Evolutionary conservation across 768 basidiomycete genomes (phyloP).

Genomic region (Suillus luteus): DNA sequence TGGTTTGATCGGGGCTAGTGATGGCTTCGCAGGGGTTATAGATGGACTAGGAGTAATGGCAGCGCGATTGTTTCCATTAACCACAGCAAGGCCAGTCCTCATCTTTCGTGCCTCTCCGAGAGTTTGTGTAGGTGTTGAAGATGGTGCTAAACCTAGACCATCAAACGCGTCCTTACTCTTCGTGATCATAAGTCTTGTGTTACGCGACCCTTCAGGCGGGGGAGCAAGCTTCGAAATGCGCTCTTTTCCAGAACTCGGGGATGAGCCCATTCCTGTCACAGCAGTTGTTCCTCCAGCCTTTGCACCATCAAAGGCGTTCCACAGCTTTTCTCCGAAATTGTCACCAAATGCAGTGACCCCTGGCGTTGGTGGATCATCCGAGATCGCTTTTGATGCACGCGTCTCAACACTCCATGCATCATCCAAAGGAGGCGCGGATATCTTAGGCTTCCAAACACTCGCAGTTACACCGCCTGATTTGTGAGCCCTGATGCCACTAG

Average conservation of each 20-base stretch:
- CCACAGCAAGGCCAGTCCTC: conserved; percentile 65
- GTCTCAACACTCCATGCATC: conserved; percentile 46
- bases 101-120: conserved; percentile 75
- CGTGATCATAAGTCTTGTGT: conserved; percentile 32
- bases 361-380: conserved; percentile 26
- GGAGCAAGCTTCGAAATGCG: conserved; percentile 27
- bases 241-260: conserved; percentile 19
- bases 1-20: conserved; percentile 22
- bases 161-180: conserved; percentile 77
- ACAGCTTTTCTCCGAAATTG: conserved; percentile 59
- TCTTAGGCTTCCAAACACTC: conserved; percentile 33
- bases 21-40: conserved; percentile 19
- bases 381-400: conserved; percentile 24
- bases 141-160: conserved; percentile 57
- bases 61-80: conserved; percentile 40
- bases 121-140: conserved; percentile 58
- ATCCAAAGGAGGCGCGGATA: conserved; percentile 24
- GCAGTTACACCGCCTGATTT: conserved; percentile 29
- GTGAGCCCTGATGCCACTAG: conserved; percentile 19
- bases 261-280: conserved; percentile 4
- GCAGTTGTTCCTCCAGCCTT: conserved; percentile 13
- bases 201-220: conserved; percentile 33
- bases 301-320: conserved; percentile 48
- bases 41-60: conserved; percentile 18
- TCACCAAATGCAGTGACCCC: conserved; percentile 60